A percentile compares a stretch with the other conserved stretches of the same genome.
phyloP scores from a whole-genome alignment of 2,329 filamentous ascomycete genomes.

The Fusarium sp. region DNA sequence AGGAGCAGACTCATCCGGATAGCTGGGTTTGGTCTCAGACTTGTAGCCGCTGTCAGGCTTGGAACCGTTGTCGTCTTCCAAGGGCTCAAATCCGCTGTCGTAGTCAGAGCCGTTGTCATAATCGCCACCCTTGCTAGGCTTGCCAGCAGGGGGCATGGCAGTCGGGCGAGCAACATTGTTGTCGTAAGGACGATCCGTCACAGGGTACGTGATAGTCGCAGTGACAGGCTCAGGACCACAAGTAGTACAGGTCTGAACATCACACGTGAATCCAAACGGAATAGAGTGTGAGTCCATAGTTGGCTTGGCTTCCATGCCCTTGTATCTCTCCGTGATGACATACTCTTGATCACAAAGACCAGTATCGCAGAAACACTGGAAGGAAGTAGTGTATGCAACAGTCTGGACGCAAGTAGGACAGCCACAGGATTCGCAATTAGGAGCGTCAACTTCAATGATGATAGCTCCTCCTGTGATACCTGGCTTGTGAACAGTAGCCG shows the following conservation, averaged over 20 bases:
- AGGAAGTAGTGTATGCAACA: constrained; percentile 21
- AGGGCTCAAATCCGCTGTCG: not conserved
- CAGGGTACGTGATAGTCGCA: constrained; percentile 33
- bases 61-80: not conserved
- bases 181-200: constrained; percentile 53
- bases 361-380: constrained; percentile 19
- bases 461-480: constrained; percentile 25
- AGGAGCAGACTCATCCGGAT: not conserved
- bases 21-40: not conserved
- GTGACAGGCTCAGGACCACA: constrained; percentile 28
- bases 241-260: constrained; percentile 29
- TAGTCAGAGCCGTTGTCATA: not conserved
- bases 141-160: not conserved
- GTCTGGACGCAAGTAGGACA: constrained; percentile 30
- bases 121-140: not conserved
- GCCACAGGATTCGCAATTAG: constrained; percentile 29
- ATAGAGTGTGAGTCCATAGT: constrained; percentile 9
- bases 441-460: constrained; percentile 25
- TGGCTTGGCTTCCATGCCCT: constrained; percentile 23
- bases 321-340: constrained; percentile 30
- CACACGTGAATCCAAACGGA: constrained; percentile 30
- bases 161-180: constrained; percentile 12
- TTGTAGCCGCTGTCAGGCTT: not conserved
- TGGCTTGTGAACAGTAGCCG: constrained; percentile 12
- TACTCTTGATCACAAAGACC: constrained; percentile 33